A percentile compares a stretch with the other conserved stretches of the same genome.
Evolutionary conservation across 2,329 filamentous ascomycete species (phyloP).

Genomic region (Remersonia thermophila): DNA sequence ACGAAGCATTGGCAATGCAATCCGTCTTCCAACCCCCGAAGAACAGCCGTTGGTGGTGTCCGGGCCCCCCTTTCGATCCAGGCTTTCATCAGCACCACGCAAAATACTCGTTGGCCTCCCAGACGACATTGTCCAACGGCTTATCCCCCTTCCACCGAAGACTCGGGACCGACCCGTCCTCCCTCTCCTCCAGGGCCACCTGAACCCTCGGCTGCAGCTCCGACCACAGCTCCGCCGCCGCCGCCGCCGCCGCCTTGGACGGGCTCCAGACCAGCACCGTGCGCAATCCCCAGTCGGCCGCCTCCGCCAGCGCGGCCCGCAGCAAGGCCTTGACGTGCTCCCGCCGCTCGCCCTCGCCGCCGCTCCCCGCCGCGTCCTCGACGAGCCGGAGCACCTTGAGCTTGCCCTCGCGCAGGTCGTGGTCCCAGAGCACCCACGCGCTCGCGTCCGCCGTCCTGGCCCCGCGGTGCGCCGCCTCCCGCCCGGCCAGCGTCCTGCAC

Average conservation of each 20-base stretch:
- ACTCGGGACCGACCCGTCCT: conserved; percentile 23
- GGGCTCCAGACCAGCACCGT: conserved; percentile 28
- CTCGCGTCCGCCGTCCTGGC: conserved; percentile 19
- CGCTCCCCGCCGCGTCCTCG: conserved; percentile 11
- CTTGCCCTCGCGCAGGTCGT: conserved; percentile 23
- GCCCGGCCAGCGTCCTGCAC: conserved; percentile 13
- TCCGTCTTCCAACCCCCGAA: no score
- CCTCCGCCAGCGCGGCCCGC: conserved; percentile 23
- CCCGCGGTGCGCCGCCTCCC: conserved; percentile 12
- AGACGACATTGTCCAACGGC: conserved; percentile 16
- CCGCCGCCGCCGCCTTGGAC: conserved; percentile 15
- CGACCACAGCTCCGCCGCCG: conserved; percentile 18
- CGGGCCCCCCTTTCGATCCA: no score
- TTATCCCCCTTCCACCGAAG: conserved; percentile 24
- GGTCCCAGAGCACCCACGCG: conserved; percentile 25
- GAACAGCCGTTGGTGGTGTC: no score
- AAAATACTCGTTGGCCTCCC: conserved; percentile 22
- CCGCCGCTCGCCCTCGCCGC: conserved; percentile 6
- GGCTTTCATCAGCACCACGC: conserved; percentile 19
- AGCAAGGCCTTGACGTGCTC: conserved; percentile 18
- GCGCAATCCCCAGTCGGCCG: conserved; percentile 19
- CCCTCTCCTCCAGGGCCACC: conserved; percentile 21
- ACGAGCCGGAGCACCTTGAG: conserved; percentile 20
- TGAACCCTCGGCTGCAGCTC: conserved; percentile 25
- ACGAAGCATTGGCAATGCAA: no score